A percentile compares a stretch with the other conserved stretches of the same genome.
Evolutionary conservation across 495 filamentous ascomycete genomes (phyloP).

Genomic region (Bryoglossum gracile): DNA sequence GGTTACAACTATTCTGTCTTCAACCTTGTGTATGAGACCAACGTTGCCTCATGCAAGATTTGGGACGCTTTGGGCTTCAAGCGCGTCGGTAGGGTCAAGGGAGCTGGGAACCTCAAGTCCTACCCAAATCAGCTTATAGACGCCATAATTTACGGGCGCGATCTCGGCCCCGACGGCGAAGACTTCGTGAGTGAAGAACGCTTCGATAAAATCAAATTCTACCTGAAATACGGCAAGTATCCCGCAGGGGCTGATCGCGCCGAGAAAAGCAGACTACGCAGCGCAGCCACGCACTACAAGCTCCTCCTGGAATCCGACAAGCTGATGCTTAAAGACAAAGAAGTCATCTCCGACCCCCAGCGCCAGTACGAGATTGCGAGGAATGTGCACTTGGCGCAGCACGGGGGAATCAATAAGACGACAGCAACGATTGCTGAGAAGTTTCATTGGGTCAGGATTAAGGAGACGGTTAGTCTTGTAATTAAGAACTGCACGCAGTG

Average conservation of each 20-base stretch:
- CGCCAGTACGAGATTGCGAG: constrained; percentile 87
- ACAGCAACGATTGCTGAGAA: constrained; percentile 89
- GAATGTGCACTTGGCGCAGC: constrained; percentile 61
- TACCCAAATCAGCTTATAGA: constrained; percentile 77
- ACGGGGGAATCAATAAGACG: constrained; percentile 97
- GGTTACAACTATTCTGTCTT: constrained; percentile 96
- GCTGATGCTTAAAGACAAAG: constrained; percentile 95
- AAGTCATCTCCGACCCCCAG: constrained; percentile 87
- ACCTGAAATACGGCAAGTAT: constrained; percentile 91
- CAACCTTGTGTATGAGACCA: constrained; percentile 97
- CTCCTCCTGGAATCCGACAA: constrained; percentile 62
- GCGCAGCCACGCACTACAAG: constrained; percentile 94
- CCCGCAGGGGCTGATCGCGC: constrained; percentile 88
- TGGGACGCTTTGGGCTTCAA: constrained; percentile 99
- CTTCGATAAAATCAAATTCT: constrained; percentile 97
- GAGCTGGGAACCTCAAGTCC: constrained; percentile 75
- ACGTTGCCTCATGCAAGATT: constrained; percentile 87
- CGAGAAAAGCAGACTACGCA: constrained; percentile 88
- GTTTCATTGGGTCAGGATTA: constrained; percentile 98
- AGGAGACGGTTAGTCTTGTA: constrained; percentile 90
- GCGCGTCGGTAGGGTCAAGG: constrained; percentile 85
- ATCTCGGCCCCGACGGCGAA: constrained; percentile 69
- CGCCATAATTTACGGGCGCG: constrained; percentile 93
- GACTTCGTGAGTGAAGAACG: constrained; percentile 92
- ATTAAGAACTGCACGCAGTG: constrained; percentile 89